Percentiles rank a stretch among this genome's conserved stretches.
phyloP scores from a whole-genome alignment of 495 filamentous ascomycete species.

The Annulohypoxylon stygium region DNA sequence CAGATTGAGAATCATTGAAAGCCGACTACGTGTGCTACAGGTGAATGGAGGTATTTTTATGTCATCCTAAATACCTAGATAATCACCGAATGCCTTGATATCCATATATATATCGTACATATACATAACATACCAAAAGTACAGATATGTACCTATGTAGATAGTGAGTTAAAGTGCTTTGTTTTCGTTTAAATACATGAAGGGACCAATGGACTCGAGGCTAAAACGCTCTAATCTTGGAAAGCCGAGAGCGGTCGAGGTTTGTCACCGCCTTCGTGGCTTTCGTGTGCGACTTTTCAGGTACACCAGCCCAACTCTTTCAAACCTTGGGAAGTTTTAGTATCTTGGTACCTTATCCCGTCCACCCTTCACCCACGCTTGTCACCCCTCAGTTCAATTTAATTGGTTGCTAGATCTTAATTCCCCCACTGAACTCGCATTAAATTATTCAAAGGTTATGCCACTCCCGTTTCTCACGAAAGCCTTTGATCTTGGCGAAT shows the following conservation, averaged over 20 bases:
- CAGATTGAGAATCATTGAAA: background rate
- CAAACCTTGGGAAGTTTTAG: background rate
- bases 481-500: background rate
- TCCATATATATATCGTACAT: background rate
- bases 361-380: constrained; percentile 17
- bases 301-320: constrained; percentile 11
- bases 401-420: background rate
- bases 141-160: background rate
- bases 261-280: constrained; percentile 30
- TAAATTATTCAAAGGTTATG: constrained; percentile 32
- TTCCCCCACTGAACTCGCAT: constrained; percentile 25
- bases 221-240: constrained; percentile 28
- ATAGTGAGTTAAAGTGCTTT: background rate
- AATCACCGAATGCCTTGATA: background rate
- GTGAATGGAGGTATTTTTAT: background rate
- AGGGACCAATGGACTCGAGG: constrained; percentile 2
- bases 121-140: background rate
- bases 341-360: constrained; percentile 19
- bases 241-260: constrained; percentile 41
- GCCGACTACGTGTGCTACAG: background rate
- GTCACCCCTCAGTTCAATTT: background rate
- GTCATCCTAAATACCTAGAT: too few species aligned
- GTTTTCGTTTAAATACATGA: background rate
- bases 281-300: constrained; percentile 18
- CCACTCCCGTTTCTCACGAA: constrained; percentile 7